Conservation (phyloP, 2,329 filamentous ascomycete genomes). For the Cordyceps militaris region DNA sequence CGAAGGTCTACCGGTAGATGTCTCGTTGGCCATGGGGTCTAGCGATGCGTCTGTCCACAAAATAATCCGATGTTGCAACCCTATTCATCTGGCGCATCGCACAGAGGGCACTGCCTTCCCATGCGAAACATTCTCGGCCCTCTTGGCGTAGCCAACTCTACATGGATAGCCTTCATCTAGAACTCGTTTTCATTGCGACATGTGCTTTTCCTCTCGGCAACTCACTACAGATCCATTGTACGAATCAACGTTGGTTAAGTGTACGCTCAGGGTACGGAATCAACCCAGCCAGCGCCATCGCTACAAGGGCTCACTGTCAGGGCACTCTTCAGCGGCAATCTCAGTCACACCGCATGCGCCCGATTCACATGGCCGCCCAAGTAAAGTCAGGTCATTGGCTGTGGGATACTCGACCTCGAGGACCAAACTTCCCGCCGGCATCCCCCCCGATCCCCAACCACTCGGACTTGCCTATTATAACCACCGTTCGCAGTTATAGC, state of each 20-base stretch:
- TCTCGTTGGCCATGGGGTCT: background rate
- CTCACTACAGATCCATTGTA: too few relatives aligned
- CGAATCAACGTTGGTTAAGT: too few relatives aligned
- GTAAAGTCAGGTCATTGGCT: background rate
- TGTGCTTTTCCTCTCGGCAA: too few relatives aligned
- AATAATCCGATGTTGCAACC: background rate
- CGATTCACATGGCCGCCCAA: background rate
- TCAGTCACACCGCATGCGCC: background rate
- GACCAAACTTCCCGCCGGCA: background rate
- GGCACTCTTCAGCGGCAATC: slow-evolving; percentile 1
- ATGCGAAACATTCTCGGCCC: too few relatives aligned
- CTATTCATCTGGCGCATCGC: too few relatives aligned
- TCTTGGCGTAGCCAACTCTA: too few relatives aligned
- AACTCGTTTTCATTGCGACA: background rate
- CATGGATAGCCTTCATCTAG: too few relatives aligned
- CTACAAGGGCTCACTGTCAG: background rate
- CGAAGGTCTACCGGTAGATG: background rate
- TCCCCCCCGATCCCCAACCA: too few relatives aligned
- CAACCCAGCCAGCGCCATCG: background rate
- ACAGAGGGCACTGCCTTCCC: too few relatives aligned
- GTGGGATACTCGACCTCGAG: background rate
- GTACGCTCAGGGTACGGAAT: background rate
- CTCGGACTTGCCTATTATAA: background rate
- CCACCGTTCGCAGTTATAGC: background rate
- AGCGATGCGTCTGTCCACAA: background rate